phyloP scores from a whole-genome alignment of 129 eudicot species.

The Scalesia atractyloides region DNA sequence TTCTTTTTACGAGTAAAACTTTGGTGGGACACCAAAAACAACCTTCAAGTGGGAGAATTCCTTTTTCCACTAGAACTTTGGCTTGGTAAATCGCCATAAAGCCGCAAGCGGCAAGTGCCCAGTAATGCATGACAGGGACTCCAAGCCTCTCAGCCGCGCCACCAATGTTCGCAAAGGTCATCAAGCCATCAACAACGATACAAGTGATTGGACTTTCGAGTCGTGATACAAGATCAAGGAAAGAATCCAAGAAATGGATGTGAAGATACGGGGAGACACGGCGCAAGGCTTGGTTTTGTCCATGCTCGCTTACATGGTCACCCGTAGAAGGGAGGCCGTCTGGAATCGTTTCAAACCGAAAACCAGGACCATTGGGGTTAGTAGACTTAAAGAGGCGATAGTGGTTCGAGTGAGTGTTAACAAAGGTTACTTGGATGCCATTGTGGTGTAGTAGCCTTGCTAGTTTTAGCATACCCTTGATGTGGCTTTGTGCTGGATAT shows the following conservation, averaged over 20 bases:
- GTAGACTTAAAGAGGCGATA: background rate
- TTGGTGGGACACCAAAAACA: background rate
- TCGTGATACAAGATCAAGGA: slow-evolving; percentile 1
- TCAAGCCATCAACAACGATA: slow-evolving; percentile 1
- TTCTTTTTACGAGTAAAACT: too few relatives aligned
- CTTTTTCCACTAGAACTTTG: background rate
- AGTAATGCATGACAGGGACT: background rate
- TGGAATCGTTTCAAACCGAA: slow-evolving; percentile 5
- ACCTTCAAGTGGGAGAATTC: background rate
- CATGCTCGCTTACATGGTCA: background rate
- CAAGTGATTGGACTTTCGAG: slow-evolving; percentile 4
- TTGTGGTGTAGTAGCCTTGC: slow-evolving; percentile 11
- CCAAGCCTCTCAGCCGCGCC: slow-evolving; percentile 3
- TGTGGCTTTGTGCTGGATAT: too few relatives aligned
- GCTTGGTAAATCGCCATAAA: slow-evolving; percentile 10
- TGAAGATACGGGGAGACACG: background rate
- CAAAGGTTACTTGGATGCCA: slow-evolving; percentile 12
- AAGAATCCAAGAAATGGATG: background rate
- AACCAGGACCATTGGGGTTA: background rate
- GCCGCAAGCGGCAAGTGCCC: background rate
- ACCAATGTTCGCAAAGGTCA: background rate
- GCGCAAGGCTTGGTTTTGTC: background rate
- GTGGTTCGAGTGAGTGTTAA: slow-evolving; percentile 1
- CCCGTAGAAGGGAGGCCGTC: background rate
- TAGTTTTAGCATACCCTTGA: slow-evolving; percentile 11